phyloP scores from a whole-genome alignment of 2,329 filamentous ascomycete genomes.

The Curvularia eragrostidis region DNA sequence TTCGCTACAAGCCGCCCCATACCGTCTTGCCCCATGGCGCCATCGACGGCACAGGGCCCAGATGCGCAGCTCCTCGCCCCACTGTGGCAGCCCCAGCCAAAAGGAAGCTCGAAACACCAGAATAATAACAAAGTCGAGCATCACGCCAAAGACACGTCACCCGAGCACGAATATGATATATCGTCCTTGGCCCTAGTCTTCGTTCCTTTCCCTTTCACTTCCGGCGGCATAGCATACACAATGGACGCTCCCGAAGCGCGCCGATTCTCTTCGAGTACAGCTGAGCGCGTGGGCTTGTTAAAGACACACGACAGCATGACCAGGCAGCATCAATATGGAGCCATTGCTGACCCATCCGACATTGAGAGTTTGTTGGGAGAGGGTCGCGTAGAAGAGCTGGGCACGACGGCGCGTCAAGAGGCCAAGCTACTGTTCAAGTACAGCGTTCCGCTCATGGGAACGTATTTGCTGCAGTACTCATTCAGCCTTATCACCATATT shows the following conservation, averaged over 20 bases:
- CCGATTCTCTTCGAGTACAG: constrained; percentile 40
- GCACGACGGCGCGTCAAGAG: constrained; percentile 37
- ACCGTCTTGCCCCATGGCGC: constrained; percentile 14
- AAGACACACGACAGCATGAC: constrained; percentile 27
- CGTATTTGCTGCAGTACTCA: constrained; percentile 62
- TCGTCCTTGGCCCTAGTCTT: constrained; percentile 34
- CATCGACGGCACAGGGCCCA: constrained; percentile 17
- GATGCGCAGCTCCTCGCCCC: constrained; percentile 19
- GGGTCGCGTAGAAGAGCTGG: constrained; percentile 29
- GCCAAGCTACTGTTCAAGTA: constrained; percentile 50
- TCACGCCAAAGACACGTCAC: constrained; percentile 6
- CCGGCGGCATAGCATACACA: constrained; percentile 28
- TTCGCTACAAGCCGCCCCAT: constrained; percentile 21
- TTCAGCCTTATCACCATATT: constrained; percentile 60
- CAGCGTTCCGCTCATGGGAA: constrained; percentile 59
- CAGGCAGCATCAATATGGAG: constrained; percentile 38
- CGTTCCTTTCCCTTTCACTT: constrained; percentile 32
- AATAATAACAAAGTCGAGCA: constrained; percentile 3
- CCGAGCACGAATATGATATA: constrained; percentile 25
- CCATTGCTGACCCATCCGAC: constrained; percentile 35
- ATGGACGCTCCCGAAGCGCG: constrained; percentile 45
- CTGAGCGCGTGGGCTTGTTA: constrained; percentile 36
- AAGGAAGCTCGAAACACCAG: constrained; percentile 9
- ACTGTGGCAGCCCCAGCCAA: constrained; percentile 16
- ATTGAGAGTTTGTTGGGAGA: constrained; percentile 37